These are phyloP conservation scores for Cyclocybe cylindracea DNA, from an alignment of 768 basidiomycete species.

Conservation along the genomic window DNA sequence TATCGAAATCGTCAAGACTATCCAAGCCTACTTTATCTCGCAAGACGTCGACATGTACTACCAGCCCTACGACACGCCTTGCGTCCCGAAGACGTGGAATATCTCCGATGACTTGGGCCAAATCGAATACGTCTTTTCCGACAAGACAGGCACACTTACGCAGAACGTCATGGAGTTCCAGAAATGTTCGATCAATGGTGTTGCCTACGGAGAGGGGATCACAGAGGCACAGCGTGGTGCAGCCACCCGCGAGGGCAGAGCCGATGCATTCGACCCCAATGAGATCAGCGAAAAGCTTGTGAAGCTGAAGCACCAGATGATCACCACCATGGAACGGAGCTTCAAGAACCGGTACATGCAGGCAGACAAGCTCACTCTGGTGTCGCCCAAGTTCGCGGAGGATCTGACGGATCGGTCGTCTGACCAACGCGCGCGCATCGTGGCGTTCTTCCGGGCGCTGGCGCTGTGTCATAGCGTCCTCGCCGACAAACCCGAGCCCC, in stretches of 20 bases:
- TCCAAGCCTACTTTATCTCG: slow-evolving; percentile 95
- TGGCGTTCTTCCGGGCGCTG: slow-evolving; percentile 93
- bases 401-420: slow-evolving; percentile 66
- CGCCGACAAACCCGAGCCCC: slow-evolving; percentile 70
- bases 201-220: slow-evolving; percentile 89
- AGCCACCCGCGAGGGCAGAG: slow-evolving; percentile 77
- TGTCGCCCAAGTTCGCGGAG: slow-evolving; percentile 82
- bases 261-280: slow-evolving; percentile 62
- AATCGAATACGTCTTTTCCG: slow-evolving; percentile 89
- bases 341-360: slow-evolving; percentile 92
- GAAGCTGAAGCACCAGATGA: slow-evolving; percentile 73
- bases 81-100: slow-evolving; percentile 97
- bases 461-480: slow-evolving; percentile 93
- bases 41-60: slow-evolving; percentile 98
- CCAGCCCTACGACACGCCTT: slow-evolving; percentile 78
- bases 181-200: slow-evolving; percentile 85
- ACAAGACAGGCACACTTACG: slow-evolving; percentile 96
- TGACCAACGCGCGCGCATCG: slow-evolving; percentile 64
- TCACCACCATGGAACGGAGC: slow-evolving; percentile 65
- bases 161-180: slow-evolving; percentile 99
- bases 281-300: slow-evolving; percentile 71
- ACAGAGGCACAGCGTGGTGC: slow-evolving; percentile 96
- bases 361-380: slow-evolving; percentile 78
- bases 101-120: slow-evolving; percentile 98
- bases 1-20: slow-evolving; percentile 97